Percentiles rank a stretch among this genome's conserved stretches.
phyloP scores from a whole-genome alignment of 768 basidiomycete genomes.

The Pholiota molesta region DNA sequence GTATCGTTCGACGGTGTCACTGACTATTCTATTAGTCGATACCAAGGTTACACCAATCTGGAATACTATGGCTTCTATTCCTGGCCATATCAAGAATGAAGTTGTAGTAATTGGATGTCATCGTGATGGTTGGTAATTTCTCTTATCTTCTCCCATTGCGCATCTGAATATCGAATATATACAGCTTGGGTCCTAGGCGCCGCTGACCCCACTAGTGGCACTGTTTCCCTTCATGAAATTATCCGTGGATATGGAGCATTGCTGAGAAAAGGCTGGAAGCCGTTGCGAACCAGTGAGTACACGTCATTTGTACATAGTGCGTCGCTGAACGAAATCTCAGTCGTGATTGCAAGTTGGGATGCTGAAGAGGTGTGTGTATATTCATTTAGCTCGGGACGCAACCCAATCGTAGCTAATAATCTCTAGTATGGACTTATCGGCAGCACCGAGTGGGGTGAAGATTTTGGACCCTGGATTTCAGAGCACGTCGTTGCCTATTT shows the following conservation, averaged over 20 bases:
- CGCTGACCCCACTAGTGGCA: conserved; percentile 79
- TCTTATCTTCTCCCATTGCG: neutral
- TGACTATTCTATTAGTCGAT: conserved; percentile 50
- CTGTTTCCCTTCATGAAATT: conserved; percentile 76
- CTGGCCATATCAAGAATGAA: conserved; percentile 83
- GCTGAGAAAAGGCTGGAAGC: conserved; percentile 78
- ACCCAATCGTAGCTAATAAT: conserved; percentile 8
- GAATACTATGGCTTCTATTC: conserved; percentile 81
- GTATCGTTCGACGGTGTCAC: neutral
- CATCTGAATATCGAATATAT: conserved; percentile 1
- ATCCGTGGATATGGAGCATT: conserved; percentile 75
- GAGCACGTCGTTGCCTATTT: conserved; percentile 85
- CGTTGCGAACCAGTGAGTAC: conserved; percentile 57
- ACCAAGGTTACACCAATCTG: conserved; percentile 83
- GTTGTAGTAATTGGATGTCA: conserved; percentile 88
- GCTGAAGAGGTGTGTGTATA: conserved; percentile 62
- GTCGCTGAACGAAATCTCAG: conserved; percentile 23
- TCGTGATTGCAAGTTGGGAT: conserved; percentile 77
- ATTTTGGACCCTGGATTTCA: conserved; percentile 81
- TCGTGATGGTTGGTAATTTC: conserved; percentile 70
- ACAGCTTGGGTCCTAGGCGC: conserved; percentile 81
- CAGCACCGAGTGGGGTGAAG: conserved; percentile 93
- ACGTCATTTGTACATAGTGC: neutral
- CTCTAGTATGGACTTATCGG: conserved; percentile 69
- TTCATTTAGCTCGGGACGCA: neutral